Evolutionary conservation across 352 stramenopile genomes (phyloP).

Genomic region (Sclerospora graminicola): DNA sequence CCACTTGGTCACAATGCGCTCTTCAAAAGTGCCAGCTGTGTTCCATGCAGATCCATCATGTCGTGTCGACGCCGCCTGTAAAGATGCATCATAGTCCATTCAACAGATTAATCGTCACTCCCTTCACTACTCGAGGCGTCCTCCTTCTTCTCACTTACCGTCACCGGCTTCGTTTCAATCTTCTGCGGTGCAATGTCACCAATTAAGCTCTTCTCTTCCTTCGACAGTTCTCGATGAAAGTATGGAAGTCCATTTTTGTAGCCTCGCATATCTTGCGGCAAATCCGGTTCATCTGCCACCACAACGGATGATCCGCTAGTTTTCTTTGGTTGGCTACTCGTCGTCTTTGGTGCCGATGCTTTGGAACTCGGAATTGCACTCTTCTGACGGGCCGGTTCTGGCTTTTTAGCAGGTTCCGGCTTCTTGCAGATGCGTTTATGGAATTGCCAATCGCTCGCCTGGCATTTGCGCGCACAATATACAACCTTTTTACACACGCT

Average conservation of each 20-base stretch:
- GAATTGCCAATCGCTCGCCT: slow-evolving; percentile 79
- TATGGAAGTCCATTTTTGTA: slow-evolving; percentile 88
- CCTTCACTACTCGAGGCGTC: neutral
- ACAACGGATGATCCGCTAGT: slow-evolving; percentile 29
- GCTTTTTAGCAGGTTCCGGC: slow-evolving; percentile 47
- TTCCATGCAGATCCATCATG: slow-evolving; percentile 88
- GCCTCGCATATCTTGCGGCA: slow-evolving; percentile 47
- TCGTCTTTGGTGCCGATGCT: slow-evolving; percentile 10
- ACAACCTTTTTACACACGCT: slow-evolving; percentile 80
- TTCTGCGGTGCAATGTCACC: slow-evolving; percentile 91
- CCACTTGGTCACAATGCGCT: slow-evolving; percentile 82
- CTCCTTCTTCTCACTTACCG: slow-evolving; percentile 5
- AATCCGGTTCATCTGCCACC: slow-evolving; percentile 54
- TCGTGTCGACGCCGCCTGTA: slow-evolving; percentile 13
- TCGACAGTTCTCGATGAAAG: slow-evolving; percentile 96
- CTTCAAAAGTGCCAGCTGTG: slow-evolving; percentile 86
- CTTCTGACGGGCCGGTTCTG: slow-evolving; percentile 9
- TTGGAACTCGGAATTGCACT: slow-evolving; percentile 1
- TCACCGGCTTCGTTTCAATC: slow-evolving; percentile 35
- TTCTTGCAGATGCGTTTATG: slow-evolving; percentile 86
- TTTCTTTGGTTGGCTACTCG: slow-evolving; percentile 6
- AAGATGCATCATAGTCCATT: neutral
- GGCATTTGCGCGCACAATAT: slow-evolving; percentile 72
- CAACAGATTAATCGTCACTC: neutral
- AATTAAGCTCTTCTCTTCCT: slow-evolving; percentile 93